A percentile compares a stretch with the other conserved stretches of the same genome.
These are phyloP conservation scores for Prunus salicina DNA, from an alignment of 306 rosid species.

Conservation along the genomic window DNA sequence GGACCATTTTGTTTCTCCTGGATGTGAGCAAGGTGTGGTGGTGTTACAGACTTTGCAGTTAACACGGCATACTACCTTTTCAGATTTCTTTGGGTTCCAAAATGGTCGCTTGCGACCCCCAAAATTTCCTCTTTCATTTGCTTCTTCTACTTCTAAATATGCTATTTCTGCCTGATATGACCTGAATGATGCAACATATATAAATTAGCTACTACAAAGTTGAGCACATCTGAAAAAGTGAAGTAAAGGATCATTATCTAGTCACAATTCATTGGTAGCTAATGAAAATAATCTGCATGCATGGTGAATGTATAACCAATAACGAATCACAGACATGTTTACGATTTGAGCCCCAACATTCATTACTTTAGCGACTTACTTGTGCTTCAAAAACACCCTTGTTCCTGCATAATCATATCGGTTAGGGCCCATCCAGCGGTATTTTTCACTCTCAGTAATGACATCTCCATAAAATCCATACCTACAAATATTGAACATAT, in stretches of 20 bases:
- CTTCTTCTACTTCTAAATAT: slow-evolving; percentile 64
- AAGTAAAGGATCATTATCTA: not conserved
- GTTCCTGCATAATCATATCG: slow-evolving; percentile 97
- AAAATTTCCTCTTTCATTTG: slow-evolving; percentile 34
- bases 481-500: slow-evolving; percentile 42
- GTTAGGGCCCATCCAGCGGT: slow-evolving; percentile 96
- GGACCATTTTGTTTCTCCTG: slow-evolving; percentile 61
- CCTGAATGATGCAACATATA: slow-evolving; percentile 39
- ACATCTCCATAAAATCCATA: slow-evolving; percentile 99
- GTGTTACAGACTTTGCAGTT: slow-evolving; percentile 68
- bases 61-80: slow-evolving; percentile 57
- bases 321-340: not conserved
- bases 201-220: not conserved
- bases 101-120: slow-evolving; percentile 22
- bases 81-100: slow-evolving; percentile 36
- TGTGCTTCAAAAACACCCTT: slow-evolving; percentile 76
- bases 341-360: not conserved
- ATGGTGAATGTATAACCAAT: not conserved
- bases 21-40: slow-evolving; percentile 39
- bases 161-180: slow-evolving; percentile 88
- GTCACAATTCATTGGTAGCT: not conserved
- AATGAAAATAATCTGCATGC: not conserved
- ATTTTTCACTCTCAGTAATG: slow-evolving; percentile 87
- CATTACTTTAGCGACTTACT: slow-evolving; percentile 33
- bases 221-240: not conserved